Percentiles rank a stretch among this genome's conserved stretches.
Conservation (phyloP, 768 basidiomycete genomes). For the Russula brevipes region DNA sequence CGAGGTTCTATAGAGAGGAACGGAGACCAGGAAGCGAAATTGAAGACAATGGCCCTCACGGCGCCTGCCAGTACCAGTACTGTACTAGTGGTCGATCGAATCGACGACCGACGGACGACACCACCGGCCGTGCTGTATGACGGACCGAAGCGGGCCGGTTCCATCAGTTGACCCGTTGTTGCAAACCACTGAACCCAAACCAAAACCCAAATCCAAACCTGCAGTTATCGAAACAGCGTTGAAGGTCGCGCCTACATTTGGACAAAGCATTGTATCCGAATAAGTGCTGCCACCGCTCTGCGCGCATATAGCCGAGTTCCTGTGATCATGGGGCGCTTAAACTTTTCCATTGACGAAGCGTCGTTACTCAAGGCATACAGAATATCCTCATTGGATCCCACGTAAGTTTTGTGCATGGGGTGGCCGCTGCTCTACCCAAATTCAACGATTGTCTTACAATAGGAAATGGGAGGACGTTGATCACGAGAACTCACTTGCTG, state of each 20-base stretch:
- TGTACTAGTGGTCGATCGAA: too few species aligned
- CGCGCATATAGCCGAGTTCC: conserved; percentile 4
- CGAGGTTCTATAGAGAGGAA: conserved; percentile 3
- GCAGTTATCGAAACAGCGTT: not conserved
- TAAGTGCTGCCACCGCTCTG: not conserved
- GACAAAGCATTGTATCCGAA: not conserved
- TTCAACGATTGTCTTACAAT: not conserved
- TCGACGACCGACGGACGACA: too few species aligned
- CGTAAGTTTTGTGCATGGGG: conserved; percentile 39
- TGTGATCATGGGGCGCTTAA: conserved; percentile 50
- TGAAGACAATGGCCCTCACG: too few species aligned
- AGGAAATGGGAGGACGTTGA: conserved; percentile 91
- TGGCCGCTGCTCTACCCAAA: not conserved
- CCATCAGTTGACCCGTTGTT: too few species aligned
- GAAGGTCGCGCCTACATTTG: not conserved
- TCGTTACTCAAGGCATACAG: conserved; percentile 84
- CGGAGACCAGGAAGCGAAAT: conserved; percentile 5
- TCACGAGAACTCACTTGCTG: conserved; percentile 75
- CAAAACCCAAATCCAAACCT: not conserved
- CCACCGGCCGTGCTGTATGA: too few species aligned
- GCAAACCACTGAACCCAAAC: not conserved
- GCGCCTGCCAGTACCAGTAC: too few species aligned
- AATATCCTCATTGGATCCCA: conserved; percentile 70
- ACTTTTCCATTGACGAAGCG: conserved; percentile 73
- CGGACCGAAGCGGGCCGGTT: conserved; percentile 2